Conservation (phyloP, 208 protist species). For the Leptomonas pyrrhocoris region DNA sequence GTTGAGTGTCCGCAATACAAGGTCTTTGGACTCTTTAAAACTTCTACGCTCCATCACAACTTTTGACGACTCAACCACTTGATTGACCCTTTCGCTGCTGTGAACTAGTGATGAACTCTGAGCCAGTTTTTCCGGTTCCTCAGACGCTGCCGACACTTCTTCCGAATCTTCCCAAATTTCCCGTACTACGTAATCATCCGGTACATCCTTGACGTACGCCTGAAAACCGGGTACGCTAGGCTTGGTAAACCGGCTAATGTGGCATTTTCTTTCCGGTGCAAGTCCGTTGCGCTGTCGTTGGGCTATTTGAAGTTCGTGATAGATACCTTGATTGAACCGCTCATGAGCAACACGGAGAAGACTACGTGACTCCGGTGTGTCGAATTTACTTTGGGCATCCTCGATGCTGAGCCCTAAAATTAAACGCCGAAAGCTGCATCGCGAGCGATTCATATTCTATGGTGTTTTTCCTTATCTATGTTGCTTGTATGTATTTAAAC, state of each 20-base stretch:
- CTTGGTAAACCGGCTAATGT: conserved; percentile 83
- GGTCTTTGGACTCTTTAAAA: conserved; percentile 43
- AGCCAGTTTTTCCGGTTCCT: background rate
- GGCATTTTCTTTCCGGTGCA: conserved; percentile 65
- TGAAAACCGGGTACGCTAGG: conserved; percentile 81
- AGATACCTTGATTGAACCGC: conserved; percentile 79
- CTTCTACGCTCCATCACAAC: conserved; percentile 39
- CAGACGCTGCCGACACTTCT: background rate
- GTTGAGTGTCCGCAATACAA: conserved; percentile 58
- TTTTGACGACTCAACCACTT: conserved; percentile 23
- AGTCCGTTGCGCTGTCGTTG: conserved; percentile 74
- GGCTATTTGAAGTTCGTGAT: conserved; percentile 80
- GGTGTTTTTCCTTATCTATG: background rate
- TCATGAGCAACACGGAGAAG: conserved; percentile 80
- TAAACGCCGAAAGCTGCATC: conserved; percentile 48
- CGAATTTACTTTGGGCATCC: conserved; percentile 88
- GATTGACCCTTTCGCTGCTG: conserved; percentile 4
- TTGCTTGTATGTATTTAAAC: conserved; percentile 1
- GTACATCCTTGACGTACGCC: conserved; percentile 71
- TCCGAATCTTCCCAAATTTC: conserved; percentile 65
- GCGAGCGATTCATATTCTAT: conserved; percentile 44
- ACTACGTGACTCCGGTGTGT: conserved; percentile 69
- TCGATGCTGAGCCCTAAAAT: conserved; percentile 89
- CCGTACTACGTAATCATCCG: conserved; percentile 73
- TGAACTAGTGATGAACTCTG: conserved; percentile 7